Base-by-base conservation (phyloP, 345 rosid species). In the Bruguiera parviflora region DNA sequence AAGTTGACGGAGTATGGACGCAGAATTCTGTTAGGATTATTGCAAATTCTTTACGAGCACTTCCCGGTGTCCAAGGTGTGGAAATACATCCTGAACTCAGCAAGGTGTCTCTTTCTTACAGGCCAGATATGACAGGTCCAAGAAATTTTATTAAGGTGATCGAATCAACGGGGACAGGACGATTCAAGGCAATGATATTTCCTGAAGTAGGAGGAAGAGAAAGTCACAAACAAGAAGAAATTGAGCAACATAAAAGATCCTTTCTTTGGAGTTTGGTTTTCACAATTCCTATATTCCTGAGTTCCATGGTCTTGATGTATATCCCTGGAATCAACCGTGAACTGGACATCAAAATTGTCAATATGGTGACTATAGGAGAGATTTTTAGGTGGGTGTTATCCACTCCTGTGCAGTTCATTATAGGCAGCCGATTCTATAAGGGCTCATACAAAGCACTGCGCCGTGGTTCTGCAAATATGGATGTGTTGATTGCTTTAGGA, bases 391-490 rank as follows among this genome's bases (percentile, higher is more conserved):
- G 96, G 90, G 75, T 78, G 24, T 65, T 89, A 62, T 77, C 96
- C 2, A 88, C 93, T 53, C 98, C 97, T 1, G 96, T 91, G 57
- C 98, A 94, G 74, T 94, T 91, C 82, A 35, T 94, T 71, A 86
- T 89, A 4, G 98, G 97, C 61, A 69, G 92, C 65, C 79, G 96
- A 68, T 94, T 94, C 78, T 89, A 94, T 64, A 68, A 73, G 0
- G 98, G 97, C 8, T 78, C 98, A 21, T 87, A 84, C 75, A 88
- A 89, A 78, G 95, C 97, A 19, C 74, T 94, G 78, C 85, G 88
- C 61, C 85, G 80, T 20, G 89, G 96, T 58, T 94, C 97, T 2
- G 92, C 96, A 37, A 94, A 94, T 60, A 94, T 94, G 98, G 98
- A 94, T 77, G 98, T 94, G 67, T 67, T 94, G 85, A 91, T 94